These are phyloP conservation scores for Carex littledalei DNA, from an alignment of 176 grass and related monocot species.

Conservation along the genomic window DNA sequence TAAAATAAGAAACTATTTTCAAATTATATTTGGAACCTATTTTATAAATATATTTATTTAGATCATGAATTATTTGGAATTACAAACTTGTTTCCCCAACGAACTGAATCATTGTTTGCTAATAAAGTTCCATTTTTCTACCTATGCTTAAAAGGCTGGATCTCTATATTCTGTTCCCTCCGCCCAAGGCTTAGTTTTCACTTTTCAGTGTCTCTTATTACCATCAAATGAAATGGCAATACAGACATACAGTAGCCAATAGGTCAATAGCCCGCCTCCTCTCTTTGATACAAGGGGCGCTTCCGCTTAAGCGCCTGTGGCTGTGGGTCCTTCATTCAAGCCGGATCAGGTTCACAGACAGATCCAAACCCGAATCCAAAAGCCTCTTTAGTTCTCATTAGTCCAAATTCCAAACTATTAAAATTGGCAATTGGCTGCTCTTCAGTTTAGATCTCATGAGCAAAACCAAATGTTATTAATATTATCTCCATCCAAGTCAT, in stretches of 20 bases:
- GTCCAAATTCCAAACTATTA: no score
- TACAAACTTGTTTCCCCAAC: not conserved
- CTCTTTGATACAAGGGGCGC: not conserved
- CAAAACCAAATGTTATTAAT: not conserved
- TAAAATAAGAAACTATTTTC: no score
- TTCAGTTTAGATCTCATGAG: not conserved
- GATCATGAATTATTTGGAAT: no score
- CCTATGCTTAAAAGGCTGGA: not conserved
- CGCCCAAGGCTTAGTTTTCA: not conserved
- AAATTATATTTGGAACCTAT: no score
- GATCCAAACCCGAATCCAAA: not conserved
- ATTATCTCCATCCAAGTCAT: not conserved
- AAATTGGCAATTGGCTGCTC: not conserved
- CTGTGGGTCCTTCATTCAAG: not conserved
- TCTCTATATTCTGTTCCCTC: not conserved
- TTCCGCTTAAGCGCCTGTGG: not conserved
- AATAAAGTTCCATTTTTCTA: not conserved
- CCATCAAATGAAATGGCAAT: no score
- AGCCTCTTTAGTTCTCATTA: not conserved
- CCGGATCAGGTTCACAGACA: not conserved
- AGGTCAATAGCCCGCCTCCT: not conserved
- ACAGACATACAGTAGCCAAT: no score
- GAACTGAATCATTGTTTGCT: not conserved
- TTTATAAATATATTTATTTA: no score
- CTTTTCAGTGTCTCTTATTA: not conserved